Evolutionary conservation across 139 green algal species (phyloP), one percentile per base, ranked within the genome.

Genomic region (Chlorella sp.): DNA sequence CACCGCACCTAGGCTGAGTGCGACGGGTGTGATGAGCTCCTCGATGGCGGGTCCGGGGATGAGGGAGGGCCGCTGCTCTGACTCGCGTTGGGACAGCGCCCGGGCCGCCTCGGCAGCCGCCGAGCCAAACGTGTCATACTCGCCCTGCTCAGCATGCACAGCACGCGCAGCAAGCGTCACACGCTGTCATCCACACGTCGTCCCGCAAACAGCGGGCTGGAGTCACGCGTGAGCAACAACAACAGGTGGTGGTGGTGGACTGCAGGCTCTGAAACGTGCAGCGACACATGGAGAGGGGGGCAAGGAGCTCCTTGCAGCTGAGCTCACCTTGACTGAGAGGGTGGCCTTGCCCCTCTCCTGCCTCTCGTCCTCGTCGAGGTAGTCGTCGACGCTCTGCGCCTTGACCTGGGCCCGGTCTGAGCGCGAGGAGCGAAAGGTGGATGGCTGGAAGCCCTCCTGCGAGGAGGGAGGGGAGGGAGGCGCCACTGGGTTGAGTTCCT

Each of bases 351-450:
- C 50, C 72, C 70, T 62, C 77, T 95, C 92, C 68, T 89, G 85
- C 65, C 87, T 69, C 82, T 99, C 95, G 72, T 98, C 94, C n/a
- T 95, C 90, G 67, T 99, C 95, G 73, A 98, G 79, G 70, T 94
- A 98, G 68, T 97, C 91, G 63, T 94, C 87, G 33, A 96, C 82
- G 34, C 29, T 70, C 69, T 96, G 93, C 55, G 76, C 5, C 61
- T 76, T 77, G 36, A 51, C 61, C 31, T 71, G 62, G 2, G 75
- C 78, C 1, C 87, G 83, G 4, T 88, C 71, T 27, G 65, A 73
- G 17, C 90, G 69, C 34, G 82, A 89, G 27, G 85, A 94, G 27
- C 75, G 80, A 80, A 98, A 98, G 26, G 74, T 70, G 2, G 70
- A 63, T 0, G 94, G 94, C 55, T 88, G 60, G 81, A 90, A 98